A percentile compares a stretch with the other conserved stretches of the same genome.
These are phyloP conservation scores for Krasilnikovozyma curviuscula DNA, from an alignment of 768 basidiomycete species.

Conservation along the genomic window DNA sequence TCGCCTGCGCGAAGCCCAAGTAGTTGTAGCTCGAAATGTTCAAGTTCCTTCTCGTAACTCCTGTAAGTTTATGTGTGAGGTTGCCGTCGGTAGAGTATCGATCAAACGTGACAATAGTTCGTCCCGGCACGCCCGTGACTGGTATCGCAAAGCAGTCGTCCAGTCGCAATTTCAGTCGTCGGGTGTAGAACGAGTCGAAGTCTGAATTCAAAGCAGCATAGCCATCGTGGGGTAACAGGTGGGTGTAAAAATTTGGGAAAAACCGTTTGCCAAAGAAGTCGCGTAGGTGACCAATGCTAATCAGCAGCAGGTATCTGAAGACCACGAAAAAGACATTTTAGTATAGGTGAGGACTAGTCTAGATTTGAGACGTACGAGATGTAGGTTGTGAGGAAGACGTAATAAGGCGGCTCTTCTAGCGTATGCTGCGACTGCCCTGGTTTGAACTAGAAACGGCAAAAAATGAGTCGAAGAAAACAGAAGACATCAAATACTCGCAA, in stretches of 20 bases:
- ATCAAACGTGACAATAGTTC: constrained; percentile 71
- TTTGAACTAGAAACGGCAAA: constrained; percentile 28
- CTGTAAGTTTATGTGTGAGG: constrained; percentile 54
- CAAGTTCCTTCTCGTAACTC: constrained; percentile 59
- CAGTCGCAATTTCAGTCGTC: constrained; percentile 78
- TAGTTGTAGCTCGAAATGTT: constrained; percentile 99
- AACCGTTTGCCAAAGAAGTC: constrained; percentile 88
- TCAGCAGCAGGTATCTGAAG: constrained; percentile 67
- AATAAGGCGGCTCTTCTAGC: constrained; percentile 77
- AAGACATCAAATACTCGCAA: constrained; percentile 18
- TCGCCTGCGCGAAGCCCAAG: constrained; percentile 87
- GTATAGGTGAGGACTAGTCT: background rate
- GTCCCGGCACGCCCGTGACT: constrained; percentile 83
- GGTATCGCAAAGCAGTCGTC: constrained; percentile 91
- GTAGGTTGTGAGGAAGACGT: constrained; percentile 78
- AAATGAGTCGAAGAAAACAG: background rate
- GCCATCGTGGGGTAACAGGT: constrained; percentile 67
- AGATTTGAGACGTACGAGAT: constrained; percentile 29
- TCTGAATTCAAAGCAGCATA: constrained; percentile 93
- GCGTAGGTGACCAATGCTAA: constrained; percentile 73
- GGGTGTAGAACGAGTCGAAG: constrained; percentile 98
- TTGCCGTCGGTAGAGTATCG: constrained; percentile 67
- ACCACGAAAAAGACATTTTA: background rate
- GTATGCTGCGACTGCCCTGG: constrained; percentile 20
- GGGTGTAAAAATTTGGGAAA: constrained; percentile 45